Percentiles rank a stretch among this genome's conserved stretches.
Conservation (phyloP, 129 eudicot genomes). For the Helianthus annuus region HanXRQr2.0-SUNRISE NC_035449.2:182893309-182893808, state of each 20-base stretch:
- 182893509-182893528: background rate
- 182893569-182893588: background rate
- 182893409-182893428: background rate
- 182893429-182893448: background rate
- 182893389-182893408: background rate
- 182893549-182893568: background rate
- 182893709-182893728: no score
- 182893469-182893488: background rate
- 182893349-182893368: background rate
- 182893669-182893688: no score
- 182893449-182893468: background rate
- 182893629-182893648: background rate
- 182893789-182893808: no score
- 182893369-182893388: background rate
- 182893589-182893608: background rate
- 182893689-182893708: no score
- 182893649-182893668: background rate
- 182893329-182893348: background rate
- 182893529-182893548: background rate
- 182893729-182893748: no score
- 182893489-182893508: background rate
- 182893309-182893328: background rate
- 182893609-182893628: background rate
- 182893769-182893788: no score
- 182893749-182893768: no score